Evolutionary conservation across 306 rosid genomes (phyloP), one percentile per base, ranked within the genome.

Genomic region (Fragaria iinumae): DNA sequence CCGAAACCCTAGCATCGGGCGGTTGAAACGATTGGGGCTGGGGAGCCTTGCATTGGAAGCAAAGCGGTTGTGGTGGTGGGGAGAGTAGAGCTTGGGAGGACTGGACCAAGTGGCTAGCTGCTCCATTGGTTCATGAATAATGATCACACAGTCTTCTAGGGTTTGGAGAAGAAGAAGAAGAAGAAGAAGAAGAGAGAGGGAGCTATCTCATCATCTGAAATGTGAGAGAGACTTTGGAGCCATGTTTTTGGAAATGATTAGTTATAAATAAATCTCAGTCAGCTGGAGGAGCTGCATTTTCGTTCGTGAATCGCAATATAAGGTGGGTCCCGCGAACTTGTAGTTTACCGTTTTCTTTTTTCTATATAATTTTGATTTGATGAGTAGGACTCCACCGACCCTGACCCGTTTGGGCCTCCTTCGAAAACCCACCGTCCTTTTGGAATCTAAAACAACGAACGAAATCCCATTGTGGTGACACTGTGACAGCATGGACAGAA

Each of bases 81-180:
- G 43, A 73, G 32, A 53, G 49, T 18, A 43, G 44, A 74, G 77
- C 2, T 16, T 60, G 69, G 69, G 56, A 60, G 77, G 29, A 62
- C 12, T 44, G 77, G 57, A 17, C 53, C 53, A 56, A 21, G 68
- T 56, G 57, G 77, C 29, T 59, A 59, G 57, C 57, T 59, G 69
- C 56, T 56, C 77, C 69, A 59, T 74, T 43, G 41, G 52, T 0
- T 20, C 29, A 67, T 65, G 36, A 59, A 59, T 59, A 14, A 55
- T 21, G 17, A 25, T 59, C 8, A 55, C 57, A 6, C 63, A 21
- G 66, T 10, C 10, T 27, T 10, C 8, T 57, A 18, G 7, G 36
- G 27, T 9, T 57, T 7, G 25, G 5, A 25, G 25, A 25, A 4
- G 23, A 9, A 18, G 18, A 1, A 25, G 25, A 25, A 4, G 23